Conservation (phyloP, 1,284 basidiomycete species). For the Ganoderma meredithae region DNA sequence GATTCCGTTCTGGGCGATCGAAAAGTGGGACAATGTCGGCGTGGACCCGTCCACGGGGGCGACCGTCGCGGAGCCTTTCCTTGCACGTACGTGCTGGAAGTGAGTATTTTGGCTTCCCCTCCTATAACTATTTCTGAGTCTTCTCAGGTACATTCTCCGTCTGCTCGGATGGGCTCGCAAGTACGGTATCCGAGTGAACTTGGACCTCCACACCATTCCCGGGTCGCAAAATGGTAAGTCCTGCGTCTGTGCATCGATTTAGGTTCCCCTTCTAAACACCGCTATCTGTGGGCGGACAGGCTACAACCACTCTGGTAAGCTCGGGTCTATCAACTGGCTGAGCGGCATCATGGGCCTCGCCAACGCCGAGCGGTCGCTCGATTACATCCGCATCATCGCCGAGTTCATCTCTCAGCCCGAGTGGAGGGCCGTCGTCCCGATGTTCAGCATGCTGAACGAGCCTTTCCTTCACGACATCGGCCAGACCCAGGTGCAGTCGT, state of each 20-base stretch:
- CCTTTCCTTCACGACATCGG: slow-evolving; percentile 49
- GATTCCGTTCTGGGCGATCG: slow-evolving; percentile 83
- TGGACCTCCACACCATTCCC: slow-evolving; percentile 86
- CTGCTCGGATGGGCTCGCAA: slow-evolving; percentile 86
- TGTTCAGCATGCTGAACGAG: slow-evolving; percentile 54
- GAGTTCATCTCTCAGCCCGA: slow-evolving; percentile 66
- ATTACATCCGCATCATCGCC: slow-evolving; percentile 62
- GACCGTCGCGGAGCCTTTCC: slow-evolving; percentile 44
- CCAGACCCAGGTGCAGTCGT: slow-evolving; percentile 43
- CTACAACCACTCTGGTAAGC: slow-evolving; percentile 59
- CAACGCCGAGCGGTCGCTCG: slow-evolving; percentile 65
- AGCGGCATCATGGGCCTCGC: slow-evolving; percentile 67
- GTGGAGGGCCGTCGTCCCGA: slow-evolving; percentile 57
- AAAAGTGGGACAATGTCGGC: slow-evolving; percentile 56
- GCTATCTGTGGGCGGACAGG: slow-evolving; percentile 36
- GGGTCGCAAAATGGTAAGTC: slow-evolving; percentile 74
- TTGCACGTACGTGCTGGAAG: slow-evolving; percentile 44
- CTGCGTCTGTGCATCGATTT: not conserved
- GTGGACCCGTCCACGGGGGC: slow-evolving; percentile 29
- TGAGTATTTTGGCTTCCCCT: slow-evolving; percentile 32
- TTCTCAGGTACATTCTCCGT: slow-evolving; percentile 73
- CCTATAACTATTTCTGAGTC: not conserved
- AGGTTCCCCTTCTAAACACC: not conserved
- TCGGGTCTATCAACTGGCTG: slow-evolving; percentile 62
- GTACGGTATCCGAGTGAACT: slow-evolving; percentile 86